Evolutionary conservation across 352 stramenopile genomes (phyloP), one percentile per base, ranked within the genome.

Genomic region (Phytophthora idaei): DNA sequence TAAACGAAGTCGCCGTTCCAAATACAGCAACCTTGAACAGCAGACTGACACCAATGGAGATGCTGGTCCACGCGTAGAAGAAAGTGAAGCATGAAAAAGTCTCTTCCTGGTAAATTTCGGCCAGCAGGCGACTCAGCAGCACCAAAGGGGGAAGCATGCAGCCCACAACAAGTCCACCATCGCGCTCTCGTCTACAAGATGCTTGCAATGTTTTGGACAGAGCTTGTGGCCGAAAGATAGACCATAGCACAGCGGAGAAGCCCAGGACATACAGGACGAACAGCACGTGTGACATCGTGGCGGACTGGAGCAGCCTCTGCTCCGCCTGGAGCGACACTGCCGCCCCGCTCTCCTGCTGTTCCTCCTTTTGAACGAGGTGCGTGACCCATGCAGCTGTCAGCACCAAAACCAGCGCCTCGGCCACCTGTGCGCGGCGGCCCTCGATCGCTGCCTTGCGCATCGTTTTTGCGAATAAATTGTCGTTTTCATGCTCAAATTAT

Each of bases 111-210:
- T 80, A 66, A n/a, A 80, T 69, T 27, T 77, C 61, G 17, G 39
- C 63, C 4, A 90, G 46, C 17, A 94, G 70, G 0, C 83, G 81
- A 62, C 80, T 90, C 21, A 89, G 61, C 4, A 92, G 55, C 29
- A 87, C 82, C 5, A 92, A 57, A 17, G 86, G 78, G 5, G 78
- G 74, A 7, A 94, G 45, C 5, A 89, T 59, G 31, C 81, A 89
- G 17, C 86, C 82, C 36, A 94, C 56, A 1, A 83, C 71, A 12
- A 92, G 67, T 9, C 86, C 83, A 57, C 57, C 51, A 57, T 92
- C 84, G 10, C 80, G 72, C 31, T 94, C 83, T 12, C 51, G 69
- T 65, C 86, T 91, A 31, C 64, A 85, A 0, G 60, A 56, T 12
- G 49, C 27, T n/a, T 57, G 45, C 29, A 81, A 44, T 28, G 36